A percentile compares a stretch with the other conserved stretches of the same genome.
Conservation (phyloP, 2,329 filamentous ascomycete species). For the Arthrobotrys iridis region DNA sequence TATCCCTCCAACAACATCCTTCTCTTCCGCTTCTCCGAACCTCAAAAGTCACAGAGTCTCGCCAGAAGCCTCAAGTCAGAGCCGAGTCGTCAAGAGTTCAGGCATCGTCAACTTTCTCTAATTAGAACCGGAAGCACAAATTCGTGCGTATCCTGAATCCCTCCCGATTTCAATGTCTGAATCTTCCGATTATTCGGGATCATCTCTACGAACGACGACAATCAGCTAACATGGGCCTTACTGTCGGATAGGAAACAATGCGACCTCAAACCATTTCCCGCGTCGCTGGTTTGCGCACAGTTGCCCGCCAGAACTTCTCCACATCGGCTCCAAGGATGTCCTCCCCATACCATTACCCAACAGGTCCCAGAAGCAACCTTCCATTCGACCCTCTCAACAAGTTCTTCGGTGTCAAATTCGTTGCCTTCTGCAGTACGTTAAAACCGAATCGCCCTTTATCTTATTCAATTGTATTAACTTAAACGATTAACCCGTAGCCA, state of each 20-base stretch:
- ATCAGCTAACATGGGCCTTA: not conserved
- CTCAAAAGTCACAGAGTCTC: not conserved
- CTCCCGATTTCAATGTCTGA: not conserved
- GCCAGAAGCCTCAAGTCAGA: not conserved
- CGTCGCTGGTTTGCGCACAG: slow-evolving; percentile 10
- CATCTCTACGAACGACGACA: not conserved
- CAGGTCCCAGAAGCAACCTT: slow-evolving; percentile 92
- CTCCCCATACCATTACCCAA: slow-evolving; percentile 88
- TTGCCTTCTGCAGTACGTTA: slow-evolving; percentile 76
- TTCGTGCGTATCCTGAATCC: not conserved
- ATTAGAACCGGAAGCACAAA: not conserved
- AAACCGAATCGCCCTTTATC: not conserved
- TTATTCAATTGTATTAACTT: slow-evolving; percentile 21
- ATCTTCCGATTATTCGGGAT: not conserved
- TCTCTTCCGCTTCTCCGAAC: slow-evolving; percentile 9
- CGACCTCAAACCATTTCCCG: slow-evolving; percentile 34
- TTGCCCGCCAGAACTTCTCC: slow-evolving; percentile 43
- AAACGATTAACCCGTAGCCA: slow-evolving; percentile 59
- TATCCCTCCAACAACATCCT: slow-evolving; percentile 10
- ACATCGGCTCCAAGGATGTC: slow-evolving; percentile 46
- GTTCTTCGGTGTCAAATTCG: slow-evolving; percentile 85
- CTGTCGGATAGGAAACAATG: slow-evolving; percentile 14
- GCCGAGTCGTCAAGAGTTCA: slow-evolving; percentile 12
- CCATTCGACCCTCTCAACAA: slow-evolving; percentile 95
- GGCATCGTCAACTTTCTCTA: not conserved